Base-by-base conservation (phyloP, 1,139 yeast genomes). In the Geotrichum restrictum region DNA sequence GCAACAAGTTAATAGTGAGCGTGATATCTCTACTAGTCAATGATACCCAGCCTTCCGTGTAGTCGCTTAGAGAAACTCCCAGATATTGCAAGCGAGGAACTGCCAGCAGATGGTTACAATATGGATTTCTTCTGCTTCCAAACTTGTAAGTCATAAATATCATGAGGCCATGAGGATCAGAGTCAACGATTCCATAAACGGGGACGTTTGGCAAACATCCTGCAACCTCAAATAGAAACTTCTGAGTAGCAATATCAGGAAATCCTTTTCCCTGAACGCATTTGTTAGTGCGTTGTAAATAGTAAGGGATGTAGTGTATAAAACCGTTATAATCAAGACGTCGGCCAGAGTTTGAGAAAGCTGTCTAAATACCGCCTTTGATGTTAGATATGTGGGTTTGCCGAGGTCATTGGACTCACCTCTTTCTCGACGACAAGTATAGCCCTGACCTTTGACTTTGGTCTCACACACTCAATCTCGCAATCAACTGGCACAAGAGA, bases 161-260 rank as follows among this genome's bases (percentile, higher is more conserved):
- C 59, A 76, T 74, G 7, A 85, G 63, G 0, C 95, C 95, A 65
- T 82, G 80, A 0, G 88, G 81, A 63, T 87, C 95, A 5, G 87
- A 78, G 65, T 78, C 78, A 50, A 81, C 74, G 29, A 75, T 56
- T 3, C 74, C 79, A 66, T 67, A 76, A 56, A 77, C 74, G 59
- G 73, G 86, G 56, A 64, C 76, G 66, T 63, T 67, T 0, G 77
- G 83, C 62, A 76, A 74, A 51, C 74, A 71, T 53, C 66, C 66
- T 56, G 78, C 65, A 56, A 83, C 73, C 55, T 75, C 69, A 27
- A 74, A 75, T 7, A 88, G 74, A 60, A 87, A 78, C 56, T 74
- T 75, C 22, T 83, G 81, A 19, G 87, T 85, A 52, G 82, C 74
- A 48, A 78, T 71, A 63, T 87, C 94, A 0, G 94, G 91, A 58